Evolutionary conservation across 2,329 filamentous ascomycete species (phyloP).

Genomic region (Didymella lethalis): DNA sequence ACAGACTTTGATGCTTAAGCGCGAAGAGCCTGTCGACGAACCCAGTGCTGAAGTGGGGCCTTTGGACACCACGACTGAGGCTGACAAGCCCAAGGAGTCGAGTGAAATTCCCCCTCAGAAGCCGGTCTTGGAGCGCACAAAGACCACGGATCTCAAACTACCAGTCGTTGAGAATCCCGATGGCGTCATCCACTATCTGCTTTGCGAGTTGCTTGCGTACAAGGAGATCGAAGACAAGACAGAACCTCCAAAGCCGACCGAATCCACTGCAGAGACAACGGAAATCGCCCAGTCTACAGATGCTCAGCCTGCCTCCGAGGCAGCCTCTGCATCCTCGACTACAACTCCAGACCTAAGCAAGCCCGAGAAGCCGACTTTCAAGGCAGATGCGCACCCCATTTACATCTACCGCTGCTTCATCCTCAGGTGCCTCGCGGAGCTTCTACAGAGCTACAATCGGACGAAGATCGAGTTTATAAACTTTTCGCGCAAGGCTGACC

Average conservation of each 20-base stretch:
- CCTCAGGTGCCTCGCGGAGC: conserved; percentile 87
- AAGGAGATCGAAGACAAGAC: conserved; percentile 91
- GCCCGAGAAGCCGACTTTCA: conserved; percentile 77
- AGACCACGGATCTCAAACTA: conserved; percentile 75
- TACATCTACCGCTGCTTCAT: conserved; percentile 97
- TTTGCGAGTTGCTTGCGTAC: conserved; percentile 91
- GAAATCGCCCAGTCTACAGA: conserved; percentile 6
- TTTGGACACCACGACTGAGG: conserved; percentile 44
- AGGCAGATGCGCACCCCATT: conserved; percentile 90
- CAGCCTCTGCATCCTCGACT: conserved; percentile 20
- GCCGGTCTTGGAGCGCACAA: conserved; percentile 69
- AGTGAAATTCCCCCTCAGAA: conserved; percentile 39
- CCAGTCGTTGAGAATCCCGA: conserved; percentile 92
- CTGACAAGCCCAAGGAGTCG: conserved; percentile 46
- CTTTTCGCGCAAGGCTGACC: conserved; percentile 90
- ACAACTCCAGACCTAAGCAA: conserved; percentile 48
- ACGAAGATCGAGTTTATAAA: conserved; percentile 99
- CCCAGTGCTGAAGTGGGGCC: conserved; percentile 23
- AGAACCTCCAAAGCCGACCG: conserved; percentile 52
- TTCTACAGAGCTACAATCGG: conserved; percentile 89
- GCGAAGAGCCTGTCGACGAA: conserved; percentile 49
- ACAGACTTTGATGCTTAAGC: conserved; percentile 63
- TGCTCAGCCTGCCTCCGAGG: conserved; percentile 19
- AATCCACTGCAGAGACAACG: conserved; percentile 49
- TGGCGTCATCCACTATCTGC: conserved; percentile 91